Percentiles rank a stretch among this genome's conserved stretches.
phyloP scores from a whole-genome alignment of 2,329 filamentous ascomycete genomes.

The Phaeophleospora eucalypticola region DNA sequence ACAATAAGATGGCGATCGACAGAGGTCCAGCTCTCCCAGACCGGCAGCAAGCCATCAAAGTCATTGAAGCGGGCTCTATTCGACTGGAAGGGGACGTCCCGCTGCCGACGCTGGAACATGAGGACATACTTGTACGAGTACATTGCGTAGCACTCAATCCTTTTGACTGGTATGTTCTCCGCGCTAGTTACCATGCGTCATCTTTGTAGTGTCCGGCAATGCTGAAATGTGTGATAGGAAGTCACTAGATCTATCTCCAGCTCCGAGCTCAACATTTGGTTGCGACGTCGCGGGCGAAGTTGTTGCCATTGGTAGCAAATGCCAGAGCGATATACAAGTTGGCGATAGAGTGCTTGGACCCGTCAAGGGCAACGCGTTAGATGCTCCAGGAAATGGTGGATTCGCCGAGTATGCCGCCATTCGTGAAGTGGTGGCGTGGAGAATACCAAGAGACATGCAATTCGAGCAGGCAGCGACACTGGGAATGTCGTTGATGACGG shows the following conservation, averaged over 20 bases:
- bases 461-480: constrained; percentile 17
- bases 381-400: constrained; percentile 15
- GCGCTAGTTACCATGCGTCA: no score
- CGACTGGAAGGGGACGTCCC: constrained; percentile 12
- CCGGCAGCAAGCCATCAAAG: constrained; percentile 17
- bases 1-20: constrained; percentile 12
- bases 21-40: constrained; percentile 6
- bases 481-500: constrained; percentile 16
- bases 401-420: constrained; percentile 19
- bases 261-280: constrained; percentile 17
- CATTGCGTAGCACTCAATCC: constrained; percentile 18
- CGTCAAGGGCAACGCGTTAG: constrained; percentile 16
- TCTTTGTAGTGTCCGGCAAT: neutral
- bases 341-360: constrained; percentile 19
- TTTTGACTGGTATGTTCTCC: constrained; percentile 18
- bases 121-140: constrained; percentile 17
- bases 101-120: constrained; percentile 10
- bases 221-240: constrained; percentile 12
- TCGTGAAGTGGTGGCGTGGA: constrained; percentile 12
- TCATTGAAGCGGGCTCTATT: constrained; percentile 10
- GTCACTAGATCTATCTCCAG: constrained; percentile 18
- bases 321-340: constrained; percentile 6
- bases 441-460: constrained; percentile 12
- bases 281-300: constrained; percentile 19
- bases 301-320: constrained; percentile 14